phyloP scores from a whole-genome alignment of 257 asterid genomes.

The Penstemon eatonii region DNA sequence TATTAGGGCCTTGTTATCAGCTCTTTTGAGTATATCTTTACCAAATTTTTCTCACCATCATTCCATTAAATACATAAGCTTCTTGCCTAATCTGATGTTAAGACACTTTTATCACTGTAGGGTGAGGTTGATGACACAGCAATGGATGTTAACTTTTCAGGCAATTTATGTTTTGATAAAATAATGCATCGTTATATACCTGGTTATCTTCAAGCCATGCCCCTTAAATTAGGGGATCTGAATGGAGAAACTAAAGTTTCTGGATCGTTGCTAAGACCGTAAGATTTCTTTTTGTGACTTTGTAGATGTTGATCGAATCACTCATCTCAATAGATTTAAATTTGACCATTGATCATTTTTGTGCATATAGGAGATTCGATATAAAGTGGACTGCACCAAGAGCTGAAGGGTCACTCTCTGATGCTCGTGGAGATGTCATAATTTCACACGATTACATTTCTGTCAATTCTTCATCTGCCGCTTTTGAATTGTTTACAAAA shows the following conservation, averaged over 20 bases:
- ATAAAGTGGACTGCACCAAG: slow-evolving; percentile 97
- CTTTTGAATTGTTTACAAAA: slow-evolving; percentile 84
- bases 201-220: slow-evolving; percentile 73
- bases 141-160: slow-evolving; percentile 96
- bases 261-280: slow-evolving; percentile 96
- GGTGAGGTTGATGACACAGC: slow-evolving; percentile 96
- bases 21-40: not conserved
- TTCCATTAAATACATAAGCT: slow-evolving; percentile 15
- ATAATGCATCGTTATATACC: slow-evolving; percentile 86
- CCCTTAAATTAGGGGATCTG: slow-evolving; percentile 79
- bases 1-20: slow-evolving; percentile 10
- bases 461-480: slow-evolving; percentile 89
- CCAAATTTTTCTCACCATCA: too few relatives aligned
- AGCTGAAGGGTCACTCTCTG: slow-evolving; percentile 96
- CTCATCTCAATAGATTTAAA: slow-evolving; percentile 9
- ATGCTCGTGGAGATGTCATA: slow-evolving; percentile 99
- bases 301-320: slow-evolving; percentile 28
- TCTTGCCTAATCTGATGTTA: slow-evolving; percentile 26
- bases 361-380: slow-evolving; percentile 77
- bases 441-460: slow-evolving; percentile 83
- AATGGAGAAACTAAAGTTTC: slow-evolving; percentile 97
- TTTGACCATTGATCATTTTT: slow-evolving; percentile 13
- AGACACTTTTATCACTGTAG: slow-evolving; percentile 46
- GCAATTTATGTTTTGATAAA: slow-evolving; percentile 82
- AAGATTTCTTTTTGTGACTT: slow-evolving; percentile 48